phyloP scores from a whole-genome alignment of 371 early-diverging fungal genomes.

The Rhizopus arrhizus region DNA sequence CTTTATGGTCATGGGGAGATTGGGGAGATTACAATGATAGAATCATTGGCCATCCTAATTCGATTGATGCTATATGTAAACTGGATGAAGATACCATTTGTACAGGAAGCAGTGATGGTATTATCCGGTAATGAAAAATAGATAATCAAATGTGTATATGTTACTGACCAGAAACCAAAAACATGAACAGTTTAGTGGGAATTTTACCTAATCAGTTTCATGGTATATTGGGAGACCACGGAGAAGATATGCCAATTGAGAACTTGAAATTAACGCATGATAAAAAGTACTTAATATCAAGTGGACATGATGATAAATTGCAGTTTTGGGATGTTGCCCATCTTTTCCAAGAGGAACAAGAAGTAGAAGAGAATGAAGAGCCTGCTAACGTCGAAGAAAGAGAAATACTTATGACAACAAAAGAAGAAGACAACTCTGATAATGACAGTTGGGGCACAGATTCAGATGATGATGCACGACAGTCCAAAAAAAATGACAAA shows the following conservation, averaged over 20 bases:
- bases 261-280: conserved; percentile 64
- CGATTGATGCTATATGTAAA: conserved; percentile 79
- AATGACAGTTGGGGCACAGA: conserved; percentile 31
- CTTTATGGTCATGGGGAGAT: conserved; percentile 72
- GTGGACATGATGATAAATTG: conserved; percentile 81
- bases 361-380: conserved; percentile 26
- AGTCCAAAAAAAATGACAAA: conserved; percentile 22
- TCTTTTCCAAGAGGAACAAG: conserved; percentile 45
- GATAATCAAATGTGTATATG: not conserved
- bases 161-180: conserved; percentile 35
- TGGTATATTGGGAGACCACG: conserved; percentile 83
- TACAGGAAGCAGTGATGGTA: conserved; percentile 89
- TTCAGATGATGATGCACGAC: conserved; percentile 20
- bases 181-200: conserved; percentile 58
- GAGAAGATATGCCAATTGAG: conserved; percentile 82
- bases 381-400: conserved; percentile 26
- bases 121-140: conserved; percentile 8
- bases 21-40: conserved; percentile 87
- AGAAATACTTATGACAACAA: conserved; percentile 17
- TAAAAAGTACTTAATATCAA: conserved; percentile 68
- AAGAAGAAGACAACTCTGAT: conserved; percentile 8
- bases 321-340: conserved; percentile 79
- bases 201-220: conserved; percentile 86
- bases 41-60: conserved; percentile 81
- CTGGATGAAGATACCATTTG: conserved; percentile 77